Evolutionary conservation across 2,329 filamentous ascomycete species (phyloP), one percentile per base, ranked within the genome.

Genomic region (Claviceps sp.): DNA sequence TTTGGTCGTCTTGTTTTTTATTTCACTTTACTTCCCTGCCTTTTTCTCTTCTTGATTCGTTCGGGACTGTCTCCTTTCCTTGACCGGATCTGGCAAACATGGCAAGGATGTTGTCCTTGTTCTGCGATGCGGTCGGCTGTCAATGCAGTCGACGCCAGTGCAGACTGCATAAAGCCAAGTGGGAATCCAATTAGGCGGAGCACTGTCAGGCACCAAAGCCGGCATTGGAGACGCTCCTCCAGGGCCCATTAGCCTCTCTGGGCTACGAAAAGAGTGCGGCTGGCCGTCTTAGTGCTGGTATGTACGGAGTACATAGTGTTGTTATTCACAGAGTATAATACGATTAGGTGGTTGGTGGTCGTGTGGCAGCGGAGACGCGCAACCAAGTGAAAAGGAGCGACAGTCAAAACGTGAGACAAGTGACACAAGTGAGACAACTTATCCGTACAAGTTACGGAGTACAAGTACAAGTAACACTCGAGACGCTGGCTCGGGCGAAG

Each of bases 131-230:
- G 42, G 37, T 42, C 40, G 47, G 47, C 51, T 50, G 45, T 53
- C 40, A 42, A 53, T 53, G 51, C 51, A 51, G 52, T 52, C 42
- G 36, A 7, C 50, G 37, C 49, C 39, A 49, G 14, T 44, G 13
- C 42, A 26, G 7, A 46, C 36, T 49, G 49, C 49, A 50, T 50
- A 39, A 53, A 48, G 22, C 52, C 48, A 51, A 45, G 45, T 51
- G 52, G 48, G 37, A 53, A 53, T 46, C n/a, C 45, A 49, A 51
- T 52, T 23, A 49, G 50, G 39, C 40, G 50, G 45, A 46, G 40
- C 22, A 17, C 42, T 36, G 45, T 22, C 29, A 36, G 45, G 29
- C 45, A 36, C 29, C 52, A 52, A 46, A 45, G 39, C 42, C 40
- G 20, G 11, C n/a, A 38, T 17, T 38, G 23, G 45, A 45, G 38